Percentiles rank a stretch among this genome's conserved stretches.
These are phyloP conservation scores for Musa itinerans DNA, from an alignment of 176 grass and related monocot genomes.

Conservation along the genomic window DNA sequence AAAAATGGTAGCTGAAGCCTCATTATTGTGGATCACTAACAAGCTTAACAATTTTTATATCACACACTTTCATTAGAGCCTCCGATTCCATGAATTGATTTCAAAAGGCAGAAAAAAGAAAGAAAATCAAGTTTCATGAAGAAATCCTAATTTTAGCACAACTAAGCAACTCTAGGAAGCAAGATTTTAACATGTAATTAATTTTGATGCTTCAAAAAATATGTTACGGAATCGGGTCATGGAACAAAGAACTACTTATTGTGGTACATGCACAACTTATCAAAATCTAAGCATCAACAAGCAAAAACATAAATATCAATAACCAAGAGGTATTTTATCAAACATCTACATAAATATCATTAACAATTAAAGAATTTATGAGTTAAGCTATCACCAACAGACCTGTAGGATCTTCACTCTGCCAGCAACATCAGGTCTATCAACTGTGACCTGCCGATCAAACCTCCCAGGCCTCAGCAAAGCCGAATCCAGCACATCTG, in stretches of 20 bases:
- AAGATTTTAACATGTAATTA: not conserved
- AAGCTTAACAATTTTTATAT: not conserved
- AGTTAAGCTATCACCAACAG: not conserved
- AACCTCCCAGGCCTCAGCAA: constrained; percentile 74
- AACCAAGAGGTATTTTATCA: not conserved
- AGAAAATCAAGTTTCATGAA: not conserved
- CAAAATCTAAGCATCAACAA: too few species aligned
- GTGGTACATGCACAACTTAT: too few species aligned
- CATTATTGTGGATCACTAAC: not conserved
- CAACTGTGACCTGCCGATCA: constrained; percentile 90
- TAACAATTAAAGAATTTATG: constrained; percentile 4
- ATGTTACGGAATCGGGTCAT: too few species aligned
- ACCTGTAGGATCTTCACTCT: constrained; percentile 89
- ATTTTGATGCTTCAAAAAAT: not conserved
- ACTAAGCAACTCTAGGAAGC: not conserved
- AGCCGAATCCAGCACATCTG: constrained; percentile 63
- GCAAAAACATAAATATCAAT: not conserved
- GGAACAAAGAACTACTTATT: too few species aligned
- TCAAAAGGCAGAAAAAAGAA: not conserved
- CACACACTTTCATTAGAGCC: not conserved
- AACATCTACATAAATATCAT: not conserved
- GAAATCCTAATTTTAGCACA: not conserved
- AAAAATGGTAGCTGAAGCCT: not conserved
- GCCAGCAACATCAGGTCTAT: constrained; percentile 79
- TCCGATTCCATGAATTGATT: not conserved